Conservation (phyloP, 192 early-diverging fungal species). For the Lobulomyces angularis region DNA sequence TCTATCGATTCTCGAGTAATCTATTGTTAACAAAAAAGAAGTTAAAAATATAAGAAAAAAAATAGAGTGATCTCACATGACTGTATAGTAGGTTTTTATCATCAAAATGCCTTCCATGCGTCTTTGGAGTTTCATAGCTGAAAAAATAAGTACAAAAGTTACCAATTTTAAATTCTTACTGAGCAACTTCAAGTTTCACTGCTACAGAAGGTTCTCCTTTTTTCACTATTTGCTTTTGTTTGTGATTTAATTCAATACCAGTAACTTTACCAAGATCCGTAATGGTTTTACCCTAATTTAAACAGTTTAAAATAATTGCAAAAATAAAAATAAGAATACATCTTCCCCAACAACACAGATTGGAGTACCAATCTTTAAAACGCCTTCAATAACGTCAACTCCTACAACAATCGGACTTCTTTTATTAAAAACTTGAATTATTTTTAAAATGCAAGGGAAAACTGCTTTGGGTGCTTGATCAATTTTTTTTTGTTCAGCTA, state of each 20-base stretch:
- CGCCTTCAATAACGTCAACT: conserved; percentile 87
- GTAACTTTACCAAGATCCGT: conserved; percentile 75
- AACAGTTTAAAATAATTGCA: conserved; percentile 1
- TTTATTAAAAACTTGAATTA: conserved; percentile 91
- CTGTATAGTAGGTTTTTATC: conserved; percentile 65
- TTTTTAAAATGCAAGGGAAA: conserved; percentile 89
- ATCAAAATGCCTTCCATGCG: conserved; percentile 85
- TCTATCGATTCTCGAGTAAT: conserved; percentile 87
- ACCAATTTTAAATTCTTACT: no score
- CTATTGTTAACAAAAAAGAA: conserved; percentile 21
- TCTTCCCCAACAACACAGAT: conserved; percentile 71
- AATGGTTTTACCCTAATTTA: conserved; percentile 30
- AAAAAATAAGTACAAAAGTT: no score
- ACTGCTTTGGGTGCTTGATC: conserved; percentile 80
- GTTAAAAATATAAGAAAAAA: conserved; percentile 4
- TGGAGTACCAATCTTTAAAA: conserved; percentile 78
- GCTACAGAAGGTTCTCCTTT: conserved; percentile 76
- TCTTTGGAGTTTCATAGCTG: conserved; percentile 80
- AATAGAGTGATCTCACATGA: conserved; percentile 17
- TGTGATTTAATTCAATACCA: conserved; percentile 87
- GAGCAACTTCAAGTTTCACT: conserved; percentile 77
- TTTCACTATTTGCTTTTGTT: conserved; percentile 65
- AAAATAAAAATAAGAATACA: conserved; percentile 8
- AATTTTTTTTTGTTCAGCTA: conserved; percentile 75
- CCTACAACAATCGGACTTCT: conserved; percentile 89